Conservation (phyloP, 2,329 filamentous ascomycete genomes). For the Paecilomyces formosus region DNA sequence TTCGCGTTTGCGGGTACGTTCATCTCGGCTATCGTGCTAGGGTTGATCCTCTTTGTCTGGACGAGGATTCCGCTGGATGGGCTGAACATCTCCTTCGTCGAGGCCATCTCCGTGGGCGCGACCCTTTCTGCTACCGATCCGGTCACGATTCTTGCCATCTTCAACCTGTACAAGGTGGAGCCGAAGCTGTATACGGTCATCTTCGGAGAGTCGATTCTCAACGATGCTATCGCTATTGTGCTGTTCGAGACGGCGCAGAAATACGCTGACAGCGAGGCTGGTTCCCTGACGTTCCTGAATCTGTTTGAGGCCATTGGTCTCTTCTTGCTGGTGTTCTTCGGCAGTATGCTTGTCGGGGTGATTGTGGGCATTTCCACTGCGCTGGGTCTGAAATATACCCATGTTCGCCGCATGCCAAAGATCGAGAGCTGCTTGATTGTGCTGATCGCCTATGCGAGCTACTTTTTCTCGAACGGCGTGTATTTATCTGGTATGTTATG, state of each 20-base stretch:
- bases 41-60: conserved; percentile 80
- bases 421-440: conserved; percentile 94
- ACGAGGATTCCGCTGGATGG: conserved; percentile 79
- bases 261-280: conserved; percentile 67
- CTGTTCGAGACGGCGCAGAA: conserved; percentile 96
- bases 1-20: conserved; percentile 98
- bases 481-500: conserved; percentile 73
- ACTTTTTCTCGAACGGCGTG: conserved; percentile 95
- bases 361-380: conserved; percentile 81
- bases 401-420: conserved; percentile 85
- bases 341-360: conserved; percentile 82
- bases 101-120: conserved; percentile 92
- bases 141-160: conserved; percentile 95
- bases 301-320: conserved; percentile 87
- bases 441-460: conserved; percentile 89
- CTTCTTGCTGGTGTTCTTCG: conserved; percentile 94
- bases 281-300: conserved; percentile 67
- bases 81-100: conserved; percentile 80
- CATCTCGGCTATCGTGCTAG: conserved; percentile 91
- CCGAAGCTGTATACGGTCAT: conserved; percentile 98
- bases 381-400: conserved; percentile 86
- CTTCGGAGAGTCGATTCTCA: conserved; percentile 95
- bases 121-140: conserved; percentile 95
- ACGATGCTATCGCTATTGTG: conserved; percentile 97
- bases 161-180: conserved; percentile 98